A percentile compares a stretch with the other conserved stretches of the same genome.
Evolutionary conservation across 2,329 filamentous ascomycete species (phyloP).

Genomic region (Pseudophaeomoniella oleicola): DNA sequence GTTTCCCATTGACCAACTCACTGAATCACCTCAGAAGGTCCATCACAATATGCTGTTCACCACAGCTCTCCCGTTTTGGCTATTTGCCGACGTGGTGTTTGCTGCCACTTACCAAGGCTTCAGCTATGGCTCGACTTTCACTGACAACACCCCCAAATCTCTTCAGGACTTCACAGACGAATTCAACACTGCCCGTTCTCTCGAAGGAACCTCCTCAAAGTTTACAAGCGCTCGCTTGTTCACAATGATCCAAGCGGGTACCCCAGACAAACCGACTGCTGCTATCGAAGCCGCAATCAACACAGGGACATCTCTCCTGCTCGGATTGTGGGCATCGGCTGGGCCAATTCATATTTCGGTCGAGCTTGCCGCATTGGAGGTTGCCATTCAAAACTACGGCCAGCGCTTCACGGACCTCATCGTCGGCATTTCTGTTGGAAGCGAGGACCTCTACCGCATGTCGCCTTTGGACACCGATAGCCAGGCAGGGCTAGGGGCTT

Average conservation of each 20-base stretch:
- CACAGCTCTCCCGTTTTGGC: background rate
- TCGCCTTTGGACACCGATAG: slow-evolving; percentile 48
- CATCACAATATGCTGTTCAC: no score
- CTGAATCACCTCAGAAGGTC: no score
- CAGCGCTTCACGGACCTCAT: slow-evolving; percentile 48
- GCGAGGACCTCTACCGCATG: slow-evolving; percentile 63
- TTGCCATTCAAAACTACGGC: slow-evolving; percentile 52
- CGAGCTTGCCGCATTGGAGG: slow-evolving; percentile 53
- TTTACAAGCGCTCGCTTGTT: slow-evolving; percentile 28
- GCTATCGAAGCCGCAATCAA: slow-evolving; percentile 65
- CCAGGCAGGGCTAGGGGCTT: slow-evolving; percentile 45
- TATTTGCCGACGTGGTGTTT: background rate
- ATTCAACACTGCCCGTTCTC: slow-evolving; percentile 21
- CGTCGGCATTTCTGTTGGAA: slow-evolving; percentile 63
- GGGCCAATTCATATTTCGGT: slow-evolving; percentile 43
- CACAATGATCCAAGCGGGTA: slow-evolving; percentile 46
- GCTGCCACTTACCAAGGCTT: slow-evolving; percentile 14
- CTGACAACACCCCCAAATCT: slow-evolving; percentile 16
- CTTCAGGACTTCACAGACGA: slow-evolving; percentile 18
- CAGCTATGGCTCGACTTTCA: slow-evolving; percentile 14
- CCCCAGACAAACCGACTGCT: slow-evolving; percentile 43
- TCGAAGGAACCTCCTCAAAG: slow-evolving; percentile 14
- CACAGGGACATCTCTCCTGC: slow-evolving; percentile 58
- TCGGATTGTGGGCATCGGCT: slow-evolving; percentile 62
- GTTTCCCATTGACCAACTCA: no score